These are phyloP conservation scores for Cyberlindnera misumaiensis DNA, from an alignment of 805 yeast genomes.

Conservation along the genomic window DNA sequence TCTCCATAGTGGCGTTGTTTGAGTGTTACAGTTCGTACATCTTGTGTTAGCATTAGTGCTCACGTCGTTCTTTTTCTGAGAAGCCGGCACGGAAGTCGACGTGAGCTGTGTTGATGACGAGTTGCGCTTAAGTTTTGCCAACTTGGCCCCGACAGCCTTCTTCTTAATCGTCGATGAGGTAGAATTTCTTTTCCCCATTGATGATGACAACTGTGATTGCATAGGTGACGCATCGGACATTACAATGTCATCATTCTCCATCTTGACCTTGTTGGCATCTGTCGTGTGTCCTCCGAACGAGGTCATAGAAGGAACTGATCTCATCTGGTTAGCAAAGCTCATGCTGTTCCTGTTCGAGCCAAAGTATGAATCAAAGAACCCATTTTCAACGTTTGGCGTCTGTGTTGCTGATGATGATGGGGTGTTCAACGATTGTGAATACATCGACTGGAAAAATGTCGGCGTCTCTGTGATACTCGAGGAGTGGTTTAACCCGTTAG, in stretches of 20 bases:
- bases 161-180: slow-evolving; percentile 21
- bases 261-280: not conserved
- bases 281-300: slow-evolving; percentile 2
- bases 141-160: slow-evolving; percentile 12
- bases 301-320: slow-evolving; percentile 16
- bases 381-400: slow-evolving; percentile 19
- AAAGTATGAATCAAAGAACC: slow-evolving; percentile 22
- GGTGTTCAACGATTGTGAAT: slow-evolving; percentile 14
- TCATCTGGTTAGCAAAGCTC: slow-evolving; percentile 21
- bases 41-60: slow-evolving; percentile 19
- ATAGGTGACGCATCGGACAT: slow-evolving; percentile 8
- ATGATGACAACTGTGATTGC: slow-evolving; percentile 11
- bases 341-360: slow-evolving; percentile 9
- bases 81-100: not conserved
- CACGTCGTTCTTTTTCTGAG: slow-evolving; percentile 3
- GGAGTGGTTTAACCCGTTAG: slow-evolving; percentile 17
- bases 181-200: slow-evolving; percentile 17
- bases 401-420: slow-evolving; percentile 21
- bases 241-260: slow-evolving; percentile 7
- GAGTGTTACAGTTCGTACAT: slow-evolving; percentile 88
- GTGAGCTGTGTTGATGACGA: slow-evolving; percentile 16
- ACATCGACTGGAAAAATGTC: slow-evolving; percentile 15
- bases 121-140: slow-evolving; percentile 17
- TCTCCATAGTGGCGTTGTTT: slow-evolving; percentile 93
- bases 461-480: slow-evolving; percentile 15